Conservation (phyloP, 306 rosid genomes). For the Rosa persica region DNA sequence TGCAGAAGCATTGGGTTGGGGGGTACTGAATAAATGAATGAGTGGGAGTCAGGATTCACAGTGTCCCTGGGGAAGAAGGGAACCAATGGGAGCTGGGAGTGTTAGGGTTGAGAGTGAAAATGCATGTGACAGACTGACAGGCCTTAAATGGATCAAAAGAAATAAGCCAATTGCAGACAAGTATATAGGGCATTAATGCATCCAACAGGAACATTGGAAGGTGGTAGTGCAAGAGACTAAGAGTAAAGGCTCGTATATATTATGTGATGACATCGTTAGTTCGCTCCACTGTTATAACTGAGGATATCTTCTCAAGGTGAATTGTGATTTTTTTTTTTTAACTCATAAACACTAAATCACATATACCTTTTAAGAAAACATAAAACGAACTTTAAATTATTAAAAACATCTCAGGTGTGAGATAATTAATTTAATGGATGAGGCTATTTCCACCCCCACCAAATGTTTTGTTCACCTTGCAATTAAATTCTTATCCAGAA, state of each 20-base stretch:
- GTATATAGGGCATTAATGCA: not conserved
- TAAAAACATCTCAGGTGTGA: too few species aligned
- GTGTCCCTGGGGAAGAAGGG: not conserved
- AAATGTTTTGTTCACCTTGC: too few species aligned
- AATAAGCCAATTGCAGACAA: not conserved
- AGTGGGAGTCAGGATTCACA: not conserved
- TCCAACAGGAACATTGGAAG: not conserved
- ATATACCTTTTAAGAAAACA: too few species aligned
- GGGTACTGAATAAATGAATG: not conserved
- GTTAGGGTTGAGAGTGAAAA: not conserved
- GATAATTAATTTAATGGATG: too few species aligned
- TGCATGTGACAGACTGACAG: conserved; percentile 8
- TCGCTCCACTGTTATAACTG: not conserved
- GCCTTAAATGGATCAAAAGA: not conserved
- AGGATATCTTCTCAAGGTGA: not conserved
- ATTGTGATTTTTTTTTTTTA: too few species aligned
- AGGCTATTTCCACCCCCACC: too few species aligned
- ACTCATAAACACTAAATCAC: too few species aligned
- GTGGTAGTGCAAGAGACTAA: not conserved
- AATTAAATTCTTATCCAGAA: too few species aligned
- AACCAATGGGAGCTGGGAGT: conserved; percentile 9
- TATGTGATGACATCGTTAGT: not conserved
- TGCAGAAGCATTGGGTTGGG: not conserved
- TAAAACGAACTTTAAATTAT: too few species aligned
- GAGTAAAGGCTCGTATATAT: not conserved